Base-by-base conservation (phyloP, 1,284 basidiomycete genomes). In the Anthracocystis panici-leucophaei region DNA sequence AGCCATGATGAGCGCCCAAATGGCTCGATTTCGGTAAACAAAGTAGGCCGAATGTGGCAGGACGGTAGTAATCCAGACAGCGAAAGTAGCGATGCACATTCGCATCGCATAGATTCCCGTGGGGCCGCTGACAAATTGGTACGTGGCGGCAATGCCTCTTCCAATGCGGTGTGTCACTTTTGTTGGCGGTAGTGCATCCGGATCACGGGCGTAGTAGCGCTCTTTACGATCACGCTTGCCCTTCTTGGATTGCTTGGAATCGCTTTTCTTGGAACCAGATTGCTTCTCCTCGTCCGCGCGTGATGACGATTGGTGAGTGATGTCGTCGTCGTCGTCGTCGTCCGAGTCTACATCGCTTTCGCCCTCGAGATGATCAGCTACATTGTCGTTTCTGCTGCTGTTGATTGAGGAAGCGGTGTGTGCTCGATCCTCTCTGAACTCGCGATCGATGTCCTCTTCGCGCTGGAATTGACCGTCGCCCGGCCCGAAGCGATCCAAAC, bases 151-250 rank as follows among this genome's bases (percentile, higher is more conserved):
- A 0, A 79, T 18, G 12, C 57, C 54, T 14, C 71, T 57, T 18
- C 87, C 76, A 8, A 84, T 23, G 18, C 54, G 48, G 40, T 82
- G 68, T 3, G 61, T 8, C n/a, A 57, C 16, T 21, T 48, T 74
- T 3, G 62, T 83, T 0, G 92, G 91, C 3, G 91, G 91, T 0
- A 93, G 82, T 0, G 91, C 91, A 79, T 93, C 92, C 0, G 92
- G 92, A 84, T 93, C 91, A 41, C 92, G 87, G 2, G 88, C 86
- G 20, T 74, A 70, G 41, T 60, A 59, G 42, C 27, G 49, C 27
- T 49, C 29, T 35, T 67, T 70, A 16, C 21, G 45, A 23, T 35
- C 29, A 1, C 38, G 38, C 59, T 54, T 57, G 12, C 23, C 27
- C 40, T 59, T 62, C 44, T 57, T 63, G 2, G 44, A 38, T 1